These are phyloP conservation scores for Cercospora janseana DNA, from an alignment of 2,329 filamentous ascomycete species.

Conservation along the genomic window DNA sequence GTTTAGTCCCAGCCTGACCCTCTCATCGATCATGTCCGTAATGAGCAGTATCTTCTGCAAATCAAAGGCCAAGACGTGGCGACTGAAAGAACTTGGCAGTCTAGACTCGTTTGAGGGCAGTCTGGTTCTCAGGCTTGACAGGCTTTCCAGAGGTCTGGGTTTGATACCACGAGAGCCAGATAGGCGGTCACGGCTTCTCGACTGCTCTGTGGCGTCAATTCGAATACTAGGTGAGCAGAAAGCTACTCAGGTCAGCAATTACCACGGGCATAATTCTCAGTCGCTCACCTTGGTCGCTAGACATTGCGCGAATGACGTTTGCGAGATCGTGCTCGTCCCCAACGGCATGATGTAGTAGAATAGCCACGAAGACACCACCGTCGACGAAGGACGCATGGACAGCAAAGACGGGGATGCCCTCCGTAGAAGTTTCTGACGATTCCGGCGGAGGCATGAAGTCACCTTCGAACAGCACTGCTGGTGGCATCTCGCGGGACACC, in stretches of 20 bases:
- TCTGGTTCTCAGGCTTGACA: constrained; percentile 5
- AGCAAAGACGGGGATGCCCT: constrained; percentile 22
- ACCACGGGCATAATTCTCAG: background rate
- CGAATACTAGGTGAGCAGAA: background rate
- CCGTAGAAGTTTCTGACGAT: constrained; percentile 9
- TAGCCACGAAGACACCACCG: constrained; percentile 25
- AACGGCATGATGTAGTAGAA: constrained; percentile 28
- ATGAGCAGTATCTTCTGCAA: constrained; percentile 17
- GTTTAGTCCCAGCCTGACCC: constrained; percentile 9
- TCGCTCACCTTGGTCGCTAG: constrained; percentile 14
- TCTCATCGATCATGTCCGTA: constrained; percentile 22
- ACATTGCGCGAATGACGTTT: constrained; percentile 25
- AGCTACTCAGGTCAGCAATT: background rate
- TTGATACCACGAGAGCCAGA: constrained; percentile 18
- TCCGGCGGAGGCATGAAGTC: constrained; percentile 24
- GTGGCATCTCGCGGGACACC: constrained; percentile 16
- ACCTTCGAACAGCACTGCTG: constrained; percentile 14
- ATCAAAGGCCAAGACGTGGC: constrained; percentile 23
- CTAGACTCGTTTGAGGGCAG: background rate
- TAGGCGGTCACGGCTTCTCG: constrained; percentile 19
- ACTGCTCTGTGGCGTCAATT: constrained; percentile 18
- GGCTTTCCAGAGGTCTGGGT: constrained; percentile 9
- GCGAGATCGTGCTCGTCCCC: constrained; percentile 23
- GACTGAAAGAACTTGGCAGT: constrained; percentile 8
- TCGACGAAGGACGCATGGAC: constrained; percentile 28